phyloP scores from a whole-genome alignment of 2,329 filamentous ascomycete genomes.

The Salinomyces thailandicus region DNA sequence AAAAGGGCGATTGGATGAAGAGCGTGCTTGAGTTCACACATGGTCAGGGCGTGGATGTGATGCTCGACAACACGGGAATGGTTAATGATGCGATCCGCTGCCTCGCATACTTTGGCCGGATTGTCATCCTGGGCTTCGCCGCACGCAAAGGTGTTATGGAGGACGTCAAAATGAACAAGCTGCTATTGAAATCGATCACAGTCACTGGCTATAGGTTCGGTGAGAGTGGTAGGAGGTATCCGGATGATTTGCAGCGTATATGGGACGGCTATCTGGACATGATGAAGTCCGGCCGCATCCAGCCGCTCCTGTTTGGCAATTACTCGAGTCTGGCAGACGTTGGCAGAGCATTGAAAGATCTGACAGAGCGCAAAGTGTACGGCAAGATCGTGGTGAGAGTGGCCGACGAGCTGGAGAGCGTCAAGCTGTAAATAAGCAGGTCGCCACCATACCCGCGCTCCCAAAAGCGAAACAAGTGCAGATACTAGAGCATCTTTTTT shows the following conservation, averaged over 20 bases:
- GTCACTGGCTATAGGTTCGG: conserved; percentile 49
- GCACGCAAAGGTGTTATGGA: conserved; percentile 45
- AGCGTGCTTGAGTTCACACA: conserved; percentile 38
- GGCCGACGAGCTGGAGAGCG: conserved; percentile 14
- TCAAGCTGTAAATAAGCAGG: conserved; percentile 19
- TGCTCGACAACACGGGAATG: conserved; percentile 49
- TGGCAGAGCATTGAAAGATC: conserved; percentile 41
- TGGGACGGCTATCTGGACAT: conserved; percentile 44
- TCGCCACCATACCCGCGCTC: no score
- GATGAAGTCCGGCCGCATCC: conserved; percentile 38
- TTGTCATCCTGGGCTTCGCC: conserved; percentile 51
- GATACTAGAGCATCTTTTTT: neutral
- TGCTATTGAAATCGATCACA: conserved; percentile 44
- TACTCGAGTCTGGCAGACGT: conserved; percentile 44
- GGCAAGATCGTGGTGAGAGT: conserved; percentile 47
- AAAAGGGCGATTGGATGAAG: conserved; percentile 43
- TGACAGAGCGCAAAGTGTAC: conserved; percentile 41
- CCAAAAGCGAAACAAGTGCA: no score
- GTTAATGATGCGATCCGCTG: conserved; percentile 46
- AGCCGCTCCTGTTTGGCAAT: conserved; percentile 40
- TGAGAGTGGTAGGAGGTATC: conserved; percentile 43
- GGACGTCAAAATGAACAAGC: conserved; percentile 43
- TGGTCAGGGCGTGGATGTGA: conserved; percentile 45
- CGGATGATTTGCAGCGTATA: conserved; percentile 37
- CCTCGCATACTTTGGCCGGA: conserved; percentile 42